Percentiles rank a stretch among this genome's conserved stretches.
Conservation (phyloP, 805 yeast species). For the Suhomyces canberraensis region DNA sequence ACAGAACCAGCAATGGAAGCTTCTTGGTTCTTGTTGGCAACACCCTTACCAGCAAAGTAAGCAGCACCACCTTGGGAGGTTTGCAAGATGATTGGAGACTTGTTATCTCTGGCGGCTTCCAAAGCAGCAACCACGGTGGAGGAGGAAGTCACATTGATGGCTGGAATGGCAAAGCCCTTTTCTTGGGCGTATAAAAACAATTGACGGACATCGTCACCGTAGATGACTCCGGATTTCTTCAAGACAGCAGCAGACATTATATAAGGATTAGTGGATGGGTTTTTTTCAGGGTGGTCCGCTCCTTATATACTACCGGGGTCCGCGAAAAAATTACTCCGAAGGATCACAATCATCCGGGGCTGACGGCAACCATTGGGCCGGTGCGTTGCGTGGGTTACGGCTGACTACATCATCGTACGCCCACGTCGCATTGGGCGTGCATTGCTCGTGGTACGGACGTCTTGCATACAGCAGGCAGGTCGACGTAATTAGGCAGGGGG, state of each 20-base stretch:
- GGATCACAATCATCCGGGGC: constrained; percentile 11
- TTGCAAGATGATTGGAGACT: constrained; percentile 93
- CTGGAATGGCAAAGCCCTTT: constrained; percentile 95
- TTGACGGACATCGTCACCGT: constrained; percentile 91
- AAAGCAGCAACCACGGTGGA: constrained; percentile 72
- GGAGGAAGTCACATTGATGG: constrained; percentile 96
- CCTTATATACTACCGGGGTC: constrained; percentile 7
- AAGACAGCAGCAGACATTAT: constrained; percentile 71
- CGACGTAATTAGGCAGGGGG: too few species aligned
- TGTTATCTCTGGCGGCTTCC: constrained; percentile 48
- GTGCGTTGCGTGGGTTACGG: neutral
- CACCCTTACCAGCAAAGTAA: constrained; percentile 99
- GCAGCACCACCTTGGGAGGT: constrained; percentile 99
- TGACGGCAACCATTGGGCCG: constrained; percentile 1
- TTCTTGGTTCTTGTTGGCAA: constrained; percentile 84
- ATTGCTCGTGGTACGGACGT: too few species aligned
- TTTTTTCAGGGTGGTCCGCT: neutral
- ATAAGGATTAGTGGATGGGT: neutral
- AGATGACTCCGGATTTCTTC: constrained; percentile 93
- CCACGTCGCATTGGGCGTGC: too few species aligned
- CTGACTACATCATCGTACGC: neutral
- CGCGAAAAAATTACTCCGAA: constrained; percentile 8
- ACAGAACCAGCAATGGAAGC: constrained; percentile 94
- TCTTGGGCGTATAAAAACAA: constrained; percentile 91
- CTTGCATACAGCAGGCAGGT: too few species aligned